These are phyloP conservation scores for Aaosphaeria pasadenensis DNA, from an alignment of 2,329 filamentous ascomycete genomes.

Conservation along the genomic window DNA sequence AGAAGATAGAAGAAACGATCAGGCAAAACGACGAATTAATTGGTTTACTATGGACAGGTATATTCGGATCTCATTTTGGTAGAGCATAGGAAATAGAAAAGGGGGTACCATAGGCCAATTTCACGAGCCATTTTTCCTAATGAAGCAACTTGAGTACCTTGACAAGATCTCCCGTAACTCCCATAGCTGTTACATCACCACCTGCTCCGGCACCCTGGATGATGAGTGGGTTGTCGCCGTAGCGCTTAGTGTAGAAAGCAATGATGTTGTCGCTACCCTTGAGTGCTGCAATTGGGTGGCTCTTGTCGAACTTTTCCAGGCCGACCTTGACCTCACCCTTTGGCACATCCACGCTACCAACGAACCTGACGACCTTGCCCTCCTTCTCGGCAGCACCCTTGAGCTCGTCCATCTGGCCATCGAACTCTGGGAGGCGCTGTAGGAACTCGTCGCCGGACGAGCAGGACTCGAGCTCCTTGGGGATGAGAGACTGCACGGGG, in stretches of 20 bases:
- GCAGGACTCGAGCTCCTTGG: conserved; percentile 75
- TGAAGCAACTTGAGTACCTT: conserved; percentile 77
- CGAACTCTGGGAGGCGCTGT: conserved; percentile 73
- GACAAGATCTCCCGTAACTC: conserved; percentile 87
- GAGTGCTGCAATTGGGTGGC: conserved; percentile 86
- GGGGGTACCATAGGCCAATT: no score
- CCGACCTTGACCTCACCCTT: conserved; percentile 84
- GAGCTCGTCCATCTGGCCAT: conserved; percentile 82
- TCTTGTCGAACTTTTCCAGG: conserved; percentile 76
- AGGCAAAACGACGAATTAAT: no score
- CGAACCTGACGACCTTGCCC: conserved; percentile 90
- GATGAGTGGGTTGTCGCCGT: conserved; percentile 86
- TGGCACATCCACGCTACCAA: conserved; percentile 87
- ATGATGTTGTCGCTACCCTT: conserved; percentile 99
- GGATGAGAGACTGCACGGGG: conserved; percentile 91
- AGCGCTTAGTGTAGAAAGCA: conserved; percentile 95
- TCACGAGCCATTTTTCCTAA: conserved; percentile 17
- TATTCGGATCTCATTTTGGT: no score
- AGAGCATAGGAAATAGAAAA: no score
- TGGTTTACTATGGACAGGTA: no score
- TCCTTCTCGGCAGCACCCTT: conserved; percentile 82
- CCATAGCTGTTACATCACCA: conserved; percentile 96
- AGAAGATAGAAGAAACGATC: no score
- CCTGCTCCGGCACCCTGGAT: conserved; percentile 93
- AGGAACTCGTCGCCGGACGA: conserved; percentile 83